These are phyloP conservation scores for Mortierella sp. DNA, from an alignment of 371 early-diverging fungal genomes.

Conservation along the genomic window DNA sequence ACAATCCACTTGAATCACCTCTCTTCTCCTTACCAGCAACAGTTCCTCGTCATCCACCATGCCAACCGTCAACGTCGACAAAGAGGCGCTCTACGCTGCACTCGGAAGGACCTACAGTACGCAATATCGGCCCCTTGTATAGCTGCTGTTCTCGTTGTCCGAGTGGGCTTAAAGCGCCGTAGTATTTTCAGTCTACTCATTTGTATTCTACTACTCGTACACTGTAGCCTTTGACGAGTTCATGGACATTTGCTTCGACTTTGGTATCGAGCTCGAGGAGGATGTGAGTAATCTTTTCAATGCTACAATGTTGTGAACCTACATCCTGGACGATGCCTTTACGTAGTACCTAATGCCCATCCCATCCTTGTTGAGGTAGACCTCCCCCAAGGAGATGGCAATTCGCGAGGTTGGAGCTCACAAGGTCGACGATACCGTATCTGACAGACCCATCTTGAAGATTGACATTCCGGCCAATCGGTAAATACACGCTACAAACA, in stretches of 20 bases:
- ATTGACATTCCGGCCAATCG: slow-evolving; percentile 99
- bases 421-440: slow-evolving; percentile 66
- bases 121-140: neutral
- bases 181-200: slow-evolving; percentile 9
- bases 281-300: slow-evolving; percentile 66
- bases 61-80: slow-evolving; percentile 96
- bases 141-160: too few relatives aligned
- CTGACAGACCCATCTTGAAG: slow-evolving; percentile 89
- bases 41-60: slow-evolving; percentile 43
- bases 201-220: slow-evolving; percentile 3
- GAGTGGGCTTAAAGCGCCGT: too few relatives aligned
- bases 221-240: slow-evolving; percentile 84
- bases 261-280: slow-evolving; percentile 99
- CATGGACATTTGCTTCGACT: slow-evolving; percentile 98
- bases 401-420: slow-evolving; percentile 67
- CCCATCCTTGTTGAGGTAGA: slow-evolving; percentile 61
- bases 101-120: slow-evolving; percentile 86
- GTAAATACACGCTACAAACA: slow-evolving; percentile 57
- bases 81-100: slow-evolving; percentile 84
- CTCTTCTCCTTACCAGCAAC: neutral
- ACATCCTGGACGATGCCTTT: neutral
- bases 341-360: neutral
- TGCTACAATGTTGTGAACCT: neutral
- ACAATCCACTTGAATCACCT: neutral
- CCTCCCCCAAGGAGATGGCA: slow-evolving; percentile 82